Evolutionary conservation across 106 monocot genomes (phyloP).

Genomic region (Allium cepa): DNA sequence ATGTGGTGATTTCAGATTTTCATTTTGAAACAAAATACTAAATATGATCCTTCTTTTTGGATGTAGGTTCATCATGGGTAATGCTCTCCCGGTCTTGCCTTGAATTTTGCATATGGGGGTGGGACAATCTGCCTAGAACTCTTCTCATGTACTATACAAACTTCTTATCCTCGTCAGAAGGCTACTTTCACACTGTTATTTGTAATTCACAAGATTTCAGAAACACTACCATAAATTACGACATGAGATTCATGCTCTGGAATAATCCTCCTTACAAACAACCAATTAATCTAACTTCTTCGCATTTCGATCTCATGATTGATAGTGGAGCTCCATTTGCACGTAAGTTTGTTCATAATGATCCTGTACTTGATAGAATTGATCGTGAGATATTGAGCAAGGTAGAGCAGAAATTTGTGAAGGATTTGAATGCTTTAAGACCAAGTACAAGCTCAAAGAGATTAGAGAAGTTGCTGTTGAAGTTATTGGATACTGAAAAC

Average conservation of each 20-base stretch:
- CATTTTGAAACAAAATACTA: too few species aligned
- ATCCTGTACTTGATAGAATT: slow-evolving; percentile 54
- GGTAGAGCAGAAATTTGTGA: slow-evolving; percentile 19
- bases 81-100: slow-evolving; percentile 56
- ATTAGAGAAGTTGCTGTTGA: slow-evolving; percentile 57
- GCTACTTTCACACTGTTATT: slow-evolving; percentile 91
- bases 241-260: slow-evolving; percentile 64
- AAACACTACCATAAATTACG: slow-evolving; percentile 76
- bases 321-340: slow-evolving; percentile 75
- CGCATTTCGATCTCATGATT: slow-evolving; percentile 57
- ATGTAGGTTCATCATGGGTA: slow-evolving; percentile 69
- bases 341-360: slow-evolving; percentile 25
- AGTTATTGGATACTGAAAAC: slow-evolving; percentile 53
- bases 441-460: slow-evolving; percentile 37
- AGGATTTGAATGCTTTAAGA: slow-evolving; percentile 38
- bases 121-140: slow-evolving; percentile 95
- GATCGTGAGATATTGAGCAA: slow-evolving; percentile 50
- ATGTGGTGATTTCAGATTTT: too few species aligned
- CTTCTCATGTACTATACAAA: slow-evolving; percentile 90
- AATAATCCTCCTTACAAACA: slow-evolving; percentile 45
- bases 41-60: too few species aligned
- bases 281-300: slow-evolving; percentile 40
- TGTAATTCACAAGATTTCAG: slow-evolving; percentile 89
- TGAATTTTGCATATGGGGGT: slow-evolving; percentile 85
- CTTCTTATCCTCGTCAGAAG: slow-evolving; percentile 61